Base-by-base conservation (phyloP, 2,329 filamentous ascomycete genomes). In the Aureobasidium vineae region DNA sequence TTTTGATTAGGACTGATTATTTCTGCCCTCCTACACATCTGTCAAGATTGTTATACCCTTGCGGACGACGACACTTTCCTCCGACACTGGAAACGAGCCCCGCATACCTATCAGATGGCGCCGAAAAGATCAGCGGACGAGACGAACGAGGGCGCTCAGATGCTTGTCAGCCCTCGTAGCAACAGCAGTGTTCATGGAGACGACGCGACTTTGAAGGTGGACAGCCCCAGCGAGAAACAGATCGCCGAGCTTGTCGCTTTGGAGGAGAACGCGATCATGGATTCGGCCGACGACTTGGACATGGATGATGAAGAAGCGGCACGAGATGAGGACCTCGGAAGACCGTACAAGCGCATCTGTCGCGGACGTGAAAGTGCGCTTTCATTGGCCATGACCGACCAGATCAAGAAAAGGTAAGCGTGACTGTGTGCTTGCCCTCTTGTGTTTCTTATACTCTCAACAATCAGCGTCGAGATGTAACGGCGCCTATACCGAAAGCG, bases 261-360 rank as follows among this genome's bases (percentile, higher is more conserved):
- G 13, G 63, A 49, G 13, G 63, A 65, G 52, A 49, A 59, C n/a
- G 63, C 63, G 10, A n/a, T 65, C 28, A 36, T 49, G 52, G 52
- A 49, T 15, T 59, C 54, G 3, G 50, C 49, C 61, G 63, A 65
- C n/a, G 64, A 64, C 38, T 7, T 43, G 33, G 49, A 53, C 7
- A 54, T 54, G 61, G 61, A 33, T 16, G 53, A 60, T 8, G 64
- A 66, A 15, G 64, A 50, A 50, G 53, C 26, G 19, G 36, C 50
- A 5, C 31, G 38, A 5, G 63, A 60, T 10, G 53, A 66, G 52
- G 43, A 41, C 36, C 33, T 19, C 5, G 53, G 43, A 49, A 31
- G 52, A 16, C 64, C 64, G 23, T 66, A 60, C 54, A 66, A 66
- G 64, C 53, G 64, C 31, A 43, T 66, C 10, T 66, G 64, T 50